phyloP scores from a whole-genome alignment of 768 basidiomycete species.

The Paxillus ammoniavirescens region DNA sequence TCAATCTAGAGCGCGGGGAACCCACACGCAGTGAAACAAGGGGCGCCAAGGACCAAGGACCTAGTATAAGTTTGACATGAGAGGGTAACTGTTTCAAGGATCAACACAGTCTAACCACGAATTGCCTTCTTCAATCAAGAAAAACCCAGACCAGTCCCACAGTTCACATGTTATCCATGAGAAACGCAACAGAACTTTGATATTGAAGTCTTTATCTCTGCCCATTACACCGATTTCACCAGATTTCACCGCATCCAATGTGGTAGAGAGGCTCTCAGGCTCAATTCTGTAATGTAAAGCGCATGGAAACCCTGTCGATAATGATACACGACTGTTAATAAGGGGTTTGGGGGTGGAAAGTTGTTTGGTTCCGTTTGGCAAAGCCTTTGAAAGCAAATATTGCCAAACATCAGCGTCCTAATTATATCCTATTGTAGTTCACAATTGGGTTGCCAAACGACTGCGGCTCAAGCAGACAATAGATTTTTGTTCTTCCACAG shows the following conservation, averaged over 20 bases:
- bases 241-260: neutral
- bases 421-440: slow-evolving; percentile 1
- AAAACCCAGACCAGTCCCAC: neutral
- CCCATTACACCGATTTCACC: neutral
- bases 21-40: neutral
- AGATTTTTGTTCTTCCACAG: slow-evolving; percentile 1
- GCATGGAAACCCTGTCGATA: no score
- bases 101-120: no score
- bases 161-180: neutral
- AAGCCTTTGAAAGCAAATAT: slow-evolving; percentile 3
- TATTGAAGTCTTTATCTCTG: neutral
- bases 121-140: neutral
- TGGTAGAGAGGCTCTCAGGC: neutral
- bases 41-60: neutral
- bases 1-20: neutral
- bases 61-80: neutral
- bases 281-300: no score
- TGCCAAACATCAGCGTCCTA: neutral
- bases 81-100: neutral
- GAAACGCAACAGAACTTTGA: neutral
- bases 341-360: neutral
- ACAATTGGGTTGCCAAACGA: slow-evolving; percentile 2
- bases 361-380: neutral
- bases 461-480: slow-evolving; percentile 5
- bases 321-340: no score